Evolutionary conservation across 2,329 filamentous ascomycete genomes (phyloP).

Genomic region (Myriosclerotinia duriaeana): DNA sequence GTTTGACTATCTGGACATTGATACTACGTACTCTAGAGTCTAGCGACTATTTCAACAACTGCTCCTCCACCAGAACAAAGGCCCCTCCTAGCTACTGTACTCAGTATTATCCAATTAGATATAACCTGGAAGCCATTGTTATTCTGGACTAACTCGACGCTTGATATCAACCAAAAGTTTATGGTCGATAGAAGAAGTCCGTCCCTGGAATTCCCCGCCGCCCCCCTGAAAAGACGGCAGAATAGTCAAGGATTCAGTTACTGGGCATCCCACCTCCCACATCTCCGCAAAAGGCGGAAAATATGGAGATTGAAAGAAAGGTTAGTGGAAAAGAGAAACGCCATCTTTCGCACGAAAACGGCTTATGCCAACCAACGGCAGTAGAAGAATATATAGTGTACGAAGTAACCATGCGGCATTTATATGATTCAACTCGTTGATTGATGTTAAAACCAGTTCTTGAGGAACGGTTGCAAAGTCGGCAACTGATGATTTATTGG

Average conservation of each 20-base stretch:
- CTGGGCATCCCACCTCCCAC: slow-evolving; percentile 14
- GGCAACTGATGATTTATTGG: no score
- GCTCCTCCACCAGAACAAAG: not conserved
- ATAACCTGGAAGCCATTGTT: not conserved
- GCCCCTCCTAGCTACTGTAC: not conserved
- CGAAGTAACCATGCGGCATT: not conserved
- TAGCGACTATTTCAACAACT: not conserved
- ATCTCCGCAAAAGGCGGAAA: slow-evolving; percentile 12
- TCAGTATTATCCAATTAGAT: not conserved
- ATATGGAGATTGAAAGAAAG: slow-evolving; percentile 7
- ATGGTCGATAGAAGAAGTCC: not conserved
- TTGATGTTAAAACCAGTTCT: not conserved
- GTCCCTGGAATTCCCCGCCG: not conserved
- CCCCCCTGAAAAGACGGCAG: not conserved
- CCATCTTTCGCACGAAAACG: not conserved
- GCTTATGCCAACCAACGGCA: not conserved
- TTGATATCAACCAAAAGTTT: not conserved
- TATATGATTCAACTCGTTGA: not conserved
- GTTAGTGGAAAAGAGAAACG: not conserved
- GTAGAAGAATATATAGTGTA: not conserved
- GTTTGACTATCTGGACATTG: not conserved
- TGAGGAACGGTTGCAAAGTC: not conserved
- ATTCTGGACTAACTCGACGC: not conserved
- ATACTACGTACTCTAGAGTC: not conserved
- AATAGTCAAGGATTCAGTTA: not conserved